Evolutionary conservation across 179 eudicot genomes (phyloP), one percentile per base, ranked within the genome.

Genomic region (Silene coronaria): DNA sequence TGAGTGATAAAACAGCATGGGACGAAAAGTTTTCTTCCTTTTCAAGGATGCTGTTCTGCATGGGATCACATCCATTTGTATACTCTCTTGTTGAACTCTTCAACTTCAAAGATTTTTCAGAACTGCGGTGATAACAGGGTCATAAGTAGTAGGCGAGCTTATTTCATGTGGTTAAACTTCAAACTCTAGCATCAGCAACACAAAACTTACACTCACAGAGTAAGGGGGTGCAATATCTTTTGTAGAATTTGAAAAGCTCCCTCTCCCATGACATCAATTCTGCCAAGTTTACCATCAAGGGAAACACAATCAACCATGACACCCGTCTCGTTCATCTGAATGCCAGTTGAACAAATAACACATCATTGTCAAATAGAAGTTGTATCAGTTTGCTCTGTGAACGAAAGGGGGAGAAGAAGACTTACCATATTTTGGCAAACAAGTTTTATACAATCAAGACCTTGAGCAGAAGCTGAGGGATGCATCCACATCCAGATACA

Each of bases 401-500:
- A 53, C 19, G 14, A 19, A 70, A 26, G 7, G 11, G 42, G 17
- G 36, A 5, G 34, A 68, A 75, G 26, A 10, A 17, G 22, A 59
- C 19, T 21, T 68, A 90, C 98, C 91, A 85, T 80, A 48, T 78
- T 84, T 77, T 81, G 87, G 86, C 96, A 87, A 77, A 87, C 86
- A 65, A 75, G 77, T 62, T 76, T 82, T 67, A 92, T 73, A 74
- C 83, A 85, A 78, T 88, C 87, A 82, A 83, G 79, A 75, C 92
- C 98, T 87, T 94, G 91, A 48, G 46, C 53, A 69, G 86, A 85
- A 68, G 88, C 88, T 17, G 96, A 86, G 57, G 92, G 89, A 87
- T 92, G 96, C 80, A 92, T 84, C 97, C 96, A 94, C 67, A 94
- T 75, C 98, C 91, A 92, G 42, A 94, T 77, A 72, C 80, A 88